Conservation (phyloP, 768 basidiomycete genomes). For the Boletellus ananiceps region DNA sequence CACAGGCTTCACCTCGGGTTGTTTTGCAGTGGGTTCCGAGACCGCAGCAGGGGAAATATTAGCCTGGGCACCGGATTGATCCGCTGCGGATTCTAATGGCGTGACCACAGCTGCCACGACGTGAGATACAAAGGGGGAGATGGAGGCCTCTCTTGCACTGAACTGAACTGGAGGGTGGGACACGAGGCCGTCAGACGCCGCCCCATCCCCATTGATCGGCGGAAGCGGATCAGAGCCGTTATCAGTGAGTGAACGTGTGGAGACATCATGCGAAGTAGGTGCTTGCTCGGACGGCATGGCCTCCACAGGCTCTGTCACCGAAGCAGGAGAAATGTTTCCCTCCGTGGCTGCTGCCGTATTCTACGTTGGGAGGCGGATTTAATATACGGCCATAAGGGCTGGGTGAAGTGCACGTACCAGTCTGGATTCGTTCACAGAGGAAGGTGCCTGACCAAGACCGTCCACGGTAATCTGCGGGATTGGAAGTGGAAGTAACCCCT, state of each 20-base stretch:
- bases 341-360: slow-evolving; percentile 23
- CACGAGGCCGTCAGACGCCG: slow-evolving; percentile 6
- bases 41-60: not conserved
- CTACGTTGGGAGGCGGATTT: slow-evolving; percentile 4
- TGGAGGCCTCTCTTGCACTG: not conserved
- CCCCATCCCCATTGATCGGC: slow-evolving; percentile 8
- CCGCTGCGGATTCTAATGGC: not conserved
- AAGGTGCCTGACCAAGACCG: slow-evolving; percentile 14
- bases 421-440: slow-evolving; percentile 24
- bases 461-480: slow-evolving; percentile 19
- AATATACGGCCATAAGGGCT: not conserved
- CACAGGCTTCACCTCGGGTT: not conserved
- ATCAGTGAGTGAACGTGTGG: slow-evolving; percentile 41
- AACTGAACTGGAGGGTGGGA: slow-evolving; percentile 20
- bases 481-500: slow-evolving; percentile 9
- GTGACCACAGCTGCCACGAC: not conserved
- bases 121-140: slow-evolving; percentile 1
- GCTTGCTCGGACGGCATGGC: not conserved
- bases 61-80: not conserved
- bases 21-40: not conserved
- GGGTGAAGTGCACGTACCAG: slow-evolving; percentile 10
- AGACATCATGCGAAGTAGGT: slow-evolving; percentile 11
- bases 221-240: slow-evolving; percentile 12
- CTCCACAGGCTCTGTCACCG: not conserved
- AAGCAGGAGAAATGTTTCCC: slow-evolving; percentile 7